Evolutionary conservation across 257 asterid species (phyloP), one percentile per base, ranked within the genome.

Genomic region (Solanum chmielewskii): DNA sequence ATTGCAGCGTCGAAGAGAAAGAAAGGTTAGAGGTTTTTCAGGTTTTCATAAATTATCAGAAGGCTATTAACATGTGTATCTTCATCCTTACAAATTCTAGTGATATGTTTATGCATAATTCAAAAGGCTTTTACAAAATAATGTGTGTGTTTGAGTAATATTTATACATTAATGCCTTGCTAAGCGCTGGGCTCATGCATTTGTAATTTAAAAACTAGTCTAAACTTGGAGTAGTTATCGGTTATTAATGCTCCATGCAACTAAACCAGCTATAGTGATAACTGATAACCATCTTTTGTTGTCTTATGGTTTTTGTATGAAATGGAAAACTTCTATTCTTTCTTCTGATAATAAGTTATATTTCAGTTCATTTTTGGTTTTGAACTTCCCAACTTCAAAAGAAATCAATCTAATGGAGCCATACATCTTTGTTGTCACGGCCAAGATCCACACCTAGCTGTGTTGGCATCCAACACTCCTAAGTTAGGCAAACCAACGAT

Each of bases 1-100:
- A 33, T 74, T 92, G 86, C 93, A 91, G 87, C 91, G 88, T 49
- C 21, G 21, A 15, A 49, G 60, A 49, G 21, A 49, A 49, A 15
- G 3, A 49, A 20, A 49, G 9, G 94, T 87, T 83, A 73, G 89
- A 47, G 25, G n/a, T 20, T 84, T 31, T 49, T 4, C 52, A 70
- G 69, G 70, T 44, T 29, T 23, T 56, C 31, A 66, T 60, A 59
- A 59, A 20, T 49, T 25, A 20, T 8, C 41, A 21, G 59, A 23
- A 31, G 25, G 18, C 31, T 82, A 49, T 82, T 52, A 59, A 14
- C 76, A 60, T 14, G 10, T 42, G 37, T 49, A 49, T 77, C 83
- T 42, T 77, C 62, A 44, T 77, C 23, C 35, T 77, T 77, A 37
- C 62, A 44, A n/a, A 44, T 42, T 77, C 45, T 42, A 44, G 83